Conservation (phyloP, 1,284 basidiomycete species). For the Trichosporon ovoides region DNA sequence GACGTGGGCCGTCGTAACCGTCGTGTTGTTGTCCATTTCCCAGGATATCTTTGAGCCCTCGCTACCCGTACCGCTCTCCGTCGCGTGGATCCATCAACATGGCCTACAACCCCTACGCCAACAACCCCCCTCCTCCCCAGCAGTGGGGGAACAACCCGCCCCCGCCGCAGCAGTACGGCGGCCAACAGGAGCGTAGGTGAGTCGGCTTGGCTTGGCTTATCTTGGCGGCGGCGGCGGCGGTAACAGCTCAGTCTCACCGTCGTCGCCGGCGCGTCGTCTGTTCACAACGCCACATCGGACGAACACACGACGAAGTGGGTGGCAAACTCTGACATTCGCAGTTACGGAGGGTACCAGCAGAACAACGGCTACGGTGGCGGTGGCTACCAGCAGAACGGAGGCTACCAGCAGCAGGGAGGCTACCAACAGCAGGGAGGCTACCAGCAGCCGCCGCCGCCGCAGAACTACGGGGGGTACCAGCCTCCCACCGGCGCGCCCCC, state of each 20-base stretch:
- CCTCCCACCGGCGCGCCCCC: constrained; percentile 16
- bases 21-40: neutral
- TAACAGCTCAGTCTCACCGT: neutral
- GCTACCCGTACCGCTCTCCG: neutral
- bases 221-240: neutral
- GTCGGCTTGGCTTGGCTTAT: neutral
- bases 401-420: constrained; percentile 2
- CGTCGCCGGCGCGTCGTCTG: neutral
- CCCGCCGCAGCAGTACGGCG: constrained; percentile 5
- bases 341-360: neutral
- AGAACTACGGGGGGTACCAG: constrained; percentile 1
- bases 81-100: neutral
- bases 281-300: too few relatives aligned
- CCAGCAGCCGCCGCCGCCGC: neutral
- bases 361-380: constrained; percentile 1
- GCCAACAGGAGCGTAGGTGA: neutral
- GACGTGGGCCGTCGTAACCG: neutral
- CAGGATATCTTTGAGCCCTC: neutral
- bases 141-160: constrained; percentile 3
- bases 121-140: constrained; percentile 18
- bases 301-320: neutral
- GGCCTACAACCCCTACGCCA: constrained; percentile 11
- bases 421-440: neutral
- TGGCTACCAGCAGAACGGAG: constrained; percentile 6
- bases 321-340: neutral